These are phyloP conservation scores for Apiospora marii DNA, from an alignment of 2,329 filamentous ascomycete species.

Conservation along the genomic window DNA sequence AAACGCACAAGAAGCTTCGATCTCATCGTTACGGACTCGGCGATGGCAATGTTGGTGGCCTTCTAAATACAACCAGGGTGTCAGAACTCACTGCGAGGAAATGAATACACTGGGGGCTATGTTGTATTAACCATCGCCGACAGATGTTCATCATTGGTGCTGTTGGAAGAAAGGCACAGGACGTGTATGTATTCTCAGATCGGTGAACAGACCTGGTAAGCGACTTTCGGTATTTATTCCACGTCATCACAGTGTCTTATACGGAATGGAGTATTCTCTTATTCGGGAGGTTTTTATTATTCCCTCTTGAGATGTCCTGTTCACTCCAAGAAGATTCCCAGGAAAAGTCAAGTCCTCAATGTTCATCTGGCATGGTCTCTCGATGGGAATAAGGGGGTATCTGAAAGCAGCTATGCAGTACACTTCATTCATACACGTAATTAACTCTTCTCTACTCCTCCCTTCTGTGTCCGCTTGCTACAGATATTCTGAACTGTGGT, in stretches of 20 bases:
- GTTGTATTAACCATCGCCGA: not conserved
- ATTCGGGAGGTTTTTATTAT: too few relatives aligned
- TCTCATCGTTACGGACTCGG: not conserved
- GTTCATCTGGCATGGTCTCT: too few relatives aligned
- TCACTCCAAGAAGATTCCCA: too few relatives aligned
- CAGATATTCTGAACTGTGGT: not conserved
- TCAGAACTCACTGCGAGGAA: not conserved
- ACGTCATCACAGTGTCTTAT: too few relatives aligned
- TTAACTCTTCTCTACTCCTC: not conserved
- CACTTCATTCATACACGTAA: conserved; percentile 6
- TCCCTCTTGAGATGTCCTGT: too few relatives aligned
- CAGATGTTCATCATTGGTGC: not conserved
- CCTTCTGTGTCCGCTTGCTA: not conserved
- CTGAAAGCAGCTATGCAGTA: conserved; percentile 13
- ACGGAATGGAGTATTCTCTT: too few relatives aligned
- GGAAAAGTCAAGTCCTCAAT: too few relatives aligned
- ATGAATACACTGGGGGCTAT: not conserved
- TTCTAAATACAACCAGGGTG: not conserved
- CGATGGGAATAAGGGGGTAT: not conserved
- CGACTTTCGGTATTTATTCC: not conserved
- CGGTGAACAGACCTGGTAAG: not conserved
- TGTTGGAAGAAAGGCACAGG: not conserved
- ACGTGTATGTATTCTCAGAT: not conserved
- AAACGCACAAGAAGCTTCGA: not conserved
- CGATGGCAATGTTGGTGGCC: not conserved